These are phyloP conservation scores for Vitis rotundifolia DNA, from an alignment of 164 flowering plant genomes.

Conservation along the genomic window DNA sequence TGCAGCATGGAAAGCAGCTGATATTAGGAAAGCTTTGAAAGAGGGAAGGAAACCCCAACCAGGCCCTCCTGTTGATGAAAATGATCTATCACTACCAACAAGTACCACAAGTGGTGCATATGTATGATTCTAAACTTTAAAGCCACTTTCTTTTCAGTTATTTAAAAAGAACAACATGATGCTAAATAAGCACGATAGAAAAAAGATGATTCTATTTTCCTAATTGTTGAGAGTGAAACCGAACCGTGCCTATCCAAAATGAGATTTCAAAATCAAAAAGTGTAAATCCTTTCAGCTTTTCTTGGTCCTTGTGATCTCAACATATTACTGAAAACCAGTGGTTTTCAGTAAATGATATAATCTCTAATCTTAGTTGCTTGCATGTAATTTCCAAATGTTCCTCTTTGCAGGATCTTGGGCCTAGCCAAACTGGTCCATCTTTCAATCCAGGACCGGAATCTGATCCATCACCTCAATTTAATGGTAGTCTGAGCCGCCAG, in stretches of 20 bases:
- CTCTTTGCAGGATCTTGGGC: slow-evolving; percentile 59
- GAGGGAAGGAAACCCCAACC: slow-evolving; percentile 93
- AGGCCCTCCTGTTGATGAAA: slow-evolving; percentile 85
- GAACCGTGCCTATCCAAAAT: not conserved
- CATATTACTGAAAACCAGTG: too few species aligned
- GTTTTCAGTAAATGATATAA: too few species aligned
- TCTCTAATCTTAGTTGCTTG: too few species aligned
- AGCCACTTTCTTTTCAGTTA: not conserved
- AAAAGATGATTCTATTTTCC: too few species aligned
- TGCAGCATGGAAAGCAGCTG: slow-evolving; percentile 99
- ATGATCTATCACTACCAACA: slow-evolving; percentile 55
- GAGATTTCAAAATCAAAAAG: not conserved
- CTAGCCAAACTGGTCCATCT: slow-evolving; percentile 30
- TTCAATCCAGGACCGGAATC: slow-evolving; percentile 33
- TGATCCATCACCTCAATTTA: slow-evolving; percentile 40
- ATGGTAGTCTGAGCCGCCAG: slow-evolving; percentile 30
- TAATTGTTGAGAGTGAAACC: too few species aligned
- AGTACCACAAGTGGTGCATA: slow-evolving; percentile 34
- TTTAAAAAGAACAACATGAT: too few species aligned
- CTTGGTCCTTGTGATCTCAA: too few species aligned
- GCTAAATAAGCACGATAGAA: too few species aligned
- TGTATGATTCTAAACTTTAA: slow-evolving; percentile 42
- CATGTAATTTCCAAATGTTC: not conserved
- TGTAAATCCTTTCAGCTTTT: too few species aligned
- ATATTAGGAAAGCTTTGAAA: slow-evolving; percentile 93